A percentile compares a stretch with the other conserved stretches of the same genome.
Evolutionary conservation across 805 yeast genomes (phyloP).

Genomic region (Kuraishia cidri): DNA sequence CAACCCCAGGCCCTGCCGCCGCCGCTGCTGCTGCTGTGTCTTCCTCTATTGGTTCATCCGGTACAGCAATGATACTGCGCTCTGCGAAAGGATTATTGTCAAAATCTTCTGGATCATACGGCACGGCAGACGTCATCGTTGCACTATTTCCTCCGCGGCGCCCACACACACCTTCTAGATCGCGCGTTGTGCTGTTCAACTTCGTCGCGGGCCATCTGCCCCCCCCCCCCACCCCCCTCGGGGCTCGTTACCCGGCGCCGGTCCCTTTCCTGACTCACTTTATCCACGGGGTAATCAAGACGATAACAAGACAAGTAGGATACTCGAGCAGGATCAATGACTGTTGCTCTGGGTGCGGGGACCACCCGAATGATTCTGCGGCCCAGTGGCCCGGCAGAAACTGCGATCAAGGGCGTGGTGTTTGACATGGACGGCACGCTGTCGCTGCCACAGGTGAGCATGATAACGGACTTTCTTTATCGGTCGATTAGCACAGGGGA

Average conservation of each 20-base stretch:
- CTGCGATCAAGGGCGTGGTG: constrained; percentile 35
- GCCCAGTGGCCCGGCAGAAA: constrained; percentile 12
- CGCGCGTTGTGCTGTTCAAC: too few species aligned
- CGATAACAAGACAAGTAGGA: too few species aligned
- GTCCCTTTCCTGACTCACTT: too few species aligned
- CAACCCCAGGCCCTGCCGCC: neutral
- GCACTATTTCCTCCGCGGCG: too few species aligned
- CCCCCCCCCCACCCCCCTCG: too few species aligned
- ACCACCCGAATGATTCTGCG: constrained; percentile 9
- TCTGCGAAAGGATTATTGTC: constrained; percentile 59
- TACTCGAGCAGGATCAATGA: too few species aligned
- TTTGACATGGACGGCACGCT: constrained; percentile 70
- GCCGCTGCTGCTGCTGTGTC: constrained; percentile 3
- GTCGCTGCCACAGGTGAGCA: constrained; percentile 39
- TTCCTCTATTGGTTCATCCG: constrained; percentile 5
- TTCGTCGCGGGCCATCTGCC: too few species aligned
- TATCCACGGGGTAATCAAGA: too few species aligned
- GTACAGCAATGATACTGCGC: constrained; percentile 15
- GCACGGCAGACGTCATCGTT: constrained; percentile 24
- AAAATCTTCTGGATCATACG: constrained; percentile 39
- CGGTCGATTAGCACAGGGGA: neutral
- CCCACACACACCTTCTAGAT: too few species aligned
- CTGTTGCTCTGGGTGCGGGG: too few species aligned
- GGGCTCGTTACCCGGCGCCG: too few species aligned
- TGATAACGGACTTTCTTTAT: neutral